These are phyloP conservation scores for Cinnamomum chago DNA, from an alignment of 164 flowering plant genomes.

Conservation along the genomic window DNA sequence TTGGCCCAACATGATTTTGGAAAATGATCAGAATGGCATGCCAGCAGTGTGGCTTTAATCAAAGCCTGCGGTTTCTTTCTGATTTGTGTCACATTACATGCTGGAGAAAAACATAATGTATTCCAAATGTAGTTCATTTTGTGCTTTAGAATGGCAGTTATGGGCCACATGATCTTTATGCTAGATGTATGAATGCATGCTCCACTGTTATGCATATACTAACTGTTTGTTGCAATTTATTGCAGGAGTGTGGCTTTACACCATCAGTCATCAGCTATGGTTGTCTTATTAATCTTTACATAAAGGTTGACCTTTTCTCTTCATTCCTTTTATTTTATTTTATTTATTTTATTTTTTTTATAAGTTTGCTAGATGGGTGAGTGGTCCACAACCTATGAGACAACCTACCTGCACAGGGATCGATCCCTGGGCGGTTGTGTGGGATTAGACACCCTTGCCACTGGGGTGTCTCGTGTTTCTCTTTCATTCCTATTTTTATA, in stretches of 20 bases:
- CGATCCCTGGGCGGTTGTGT: too few species aligned
- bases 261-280: constrained; percentile 90
- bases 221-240: neutral
- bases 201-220: neutral
- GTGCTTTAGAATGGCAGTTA: neutral
- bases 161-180: too few species aligned
- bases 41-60: neutral
- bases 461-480: too few species aligned
- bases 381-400: too few species aligned
- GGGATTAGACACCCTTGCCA: too few species aligned
- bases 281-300: constrained; percentile 81
- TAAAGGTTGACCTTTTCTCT: constrained; percentile 45
- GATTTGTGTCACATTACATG: neutral
- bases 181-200: neutral
- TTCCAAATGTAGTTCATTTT: neutral
- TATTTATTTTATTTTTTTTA: neutral
- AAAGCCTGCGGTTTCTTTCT: neutral
- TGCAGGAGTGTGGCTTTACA: constrained; percentile 88
- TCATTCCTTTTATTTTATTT: neutral
- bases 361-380: too few species aligned
- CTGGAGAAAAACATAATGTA: constrained; percentile 1
- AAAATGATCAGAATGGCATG: too few species aligned
- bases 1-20: too few species aligned
- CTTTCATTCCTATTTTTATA: neutral
- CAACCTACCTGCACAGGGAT: too few species aligned